Evolutionary conservation across 2,329 filamentous ascomycete genomes (phyloP).

Genomic region (Eutypella sp.): DNA sequence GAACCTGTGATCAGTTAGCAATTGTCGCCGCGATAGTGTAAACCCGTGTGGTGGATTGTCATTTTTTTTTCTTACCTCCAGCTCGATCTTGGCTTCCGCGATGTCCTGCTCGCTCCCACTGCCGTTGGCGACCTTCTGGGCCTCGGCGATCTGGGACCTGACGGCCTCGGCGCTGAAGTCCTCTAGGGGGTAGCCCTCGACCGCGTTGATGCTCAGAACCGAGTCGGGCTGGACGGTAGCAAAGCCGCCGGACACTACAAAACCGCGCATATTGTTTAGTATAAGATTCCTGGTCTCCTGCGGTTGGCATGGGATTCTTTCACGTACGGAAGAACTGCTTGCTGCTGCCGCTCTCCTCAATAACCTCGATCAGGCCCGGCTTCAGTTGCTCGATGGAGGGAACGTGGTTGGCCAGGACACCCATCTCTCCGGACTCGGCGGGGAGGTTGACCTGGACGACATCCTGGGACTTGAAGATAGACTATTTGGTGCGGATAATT

Average conservation of each 20-base stretch:
- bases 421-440: conserved; percentile 98
- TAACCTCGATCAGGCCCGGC: conserved; percentile 89
- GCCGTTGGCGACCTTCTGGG: conserved; percentile 89
- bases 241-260: conserved; percentile 87
- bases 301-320: neutral
- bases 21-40: neutral
- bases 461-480: conserved; percentile 63
- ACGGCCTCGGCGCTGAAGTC: conserved; percentile 94
- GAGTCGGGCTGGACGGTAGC: conserved; percentile 96
- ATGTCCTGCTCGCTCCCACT: conserved; percentile 94
- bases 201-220: conserved; percentile 93
- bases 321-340: conserved; percentile 98
- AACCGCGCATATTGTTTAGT: conserved; percentile 11
- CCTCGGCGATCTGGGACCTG: conserved; percentile 84
- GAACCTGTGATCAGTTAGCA: conserved; percentile 56
- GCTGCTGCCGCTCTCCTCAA: conserved; percentile 82
- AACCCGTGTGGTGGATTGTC: conserved; percentile 1
- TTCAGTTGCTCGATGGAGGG: conserved; percentile 98
- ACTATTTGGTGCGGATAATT: conserved; percentile 60
- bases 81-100: conserved; percentile 97
- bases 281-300: conserved; percentile 6
- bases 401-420: conserved; percentile 98
- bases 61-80: conserved; percentile 64
- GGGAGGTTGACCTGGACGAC: conserved; percentile 97
- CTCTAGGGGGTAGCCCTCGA: conserved; percentile 90